Base-by-base conservation (phyloP, 345 rosid genomes). In the Syzygium grande region DNA sequence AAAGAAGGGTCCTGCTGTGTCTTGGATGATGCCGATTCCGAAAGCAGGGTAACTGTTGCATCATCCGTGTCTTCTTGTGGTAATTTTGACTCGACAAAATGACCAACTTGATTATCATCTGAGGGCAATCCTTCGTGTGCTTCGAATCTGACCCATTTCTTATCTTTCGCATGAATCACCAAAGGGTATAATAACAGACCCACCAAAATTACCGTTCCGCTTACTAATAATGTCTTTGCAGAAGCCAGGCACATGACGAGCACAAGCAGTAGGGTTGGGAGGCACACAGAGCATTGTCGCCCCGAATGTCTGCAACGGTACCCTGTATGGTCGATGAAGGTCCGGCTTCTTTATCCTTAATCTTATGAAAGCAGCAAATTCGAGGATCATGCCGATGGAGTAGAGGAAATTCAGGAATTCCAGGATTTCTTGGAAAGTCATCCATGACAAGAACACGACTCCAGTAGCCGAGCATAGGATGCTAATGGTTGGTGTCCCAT, bases 361-460 rank as follows among this genome's bases (percentile, higher is more conserved):
- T 88, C 85, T 95, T 87, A 97, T 92, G 89, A 97, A 96, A 63
- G 99, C 99, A 49, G 97, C 98, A 34, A 97, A 94, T 85, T 95
- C 98, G 2, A 97, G 94, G 88, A 97, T 97, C 99, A 95, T 97
- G 85, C 98, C 98, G 52, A 95, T 78, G 1, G 99, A 92, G 7
- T 96, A 97, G 79, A 97, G 90, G 93, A 97, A 97, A 90, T 97
- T 95, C 53, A 97, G 96, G 87, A 97, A 96, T 91, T 97, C 98
- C 85, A 97, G 85, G 84, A 97, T 97, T 91, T 97, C 98, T 88
- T 96, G 98, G 83, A 97, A 97, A 89, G 97, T 93, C 98, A 96
- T 93, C 98, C 98, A 96, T 1, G 99, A 97, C 87, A 96, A 84
- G 94, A 95, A 95, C 87, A 97, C 90, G 27, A 97, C 98, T 90